Conservation (phyloP, 83 land plant species). For the Thuja plicata region DNA sequence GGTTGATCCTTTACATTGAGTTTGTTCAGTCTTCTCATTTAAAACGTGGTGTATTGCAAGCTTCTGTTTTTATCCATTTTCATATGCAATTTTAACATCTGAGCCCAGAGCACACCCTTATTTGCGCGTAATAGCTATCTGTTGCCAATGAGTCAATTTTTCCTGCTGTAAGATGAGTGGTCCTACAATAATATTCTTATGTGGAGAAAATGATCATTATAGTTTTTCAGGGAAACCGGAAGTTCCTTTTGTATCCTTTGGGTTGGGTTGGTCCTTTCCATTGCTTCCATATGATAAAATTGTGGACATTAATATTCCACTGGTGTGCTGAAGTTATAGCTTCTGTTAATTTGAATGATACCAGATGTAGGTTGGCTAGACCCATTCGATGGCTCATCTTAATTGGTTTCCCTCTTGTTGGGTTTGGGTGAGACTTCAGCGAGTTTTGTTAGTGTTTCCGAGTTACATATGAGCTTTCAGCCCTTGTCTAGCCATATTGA, state of each 20-base stretch:
- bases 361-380: not conserved
- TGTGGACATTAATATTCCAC: not conserved
- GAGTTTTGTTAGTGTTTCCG: not conserved
- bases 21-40: not conserved
- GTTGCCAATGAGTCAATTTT: not conserved
- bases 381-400: not conserved
- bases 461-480: not conserved
- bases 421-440: constrained; percentile 6
- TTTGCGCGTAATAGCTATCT: not conserved
- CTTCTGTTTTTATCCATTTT: not conserved
- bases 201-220: not conserved
- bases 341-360: not conserved
- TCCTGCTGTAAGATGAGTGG: not conserved
- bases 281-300: not conserved
- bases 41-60: not conserved
- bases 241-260: not conserved
- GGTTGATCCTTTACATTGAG: not conserved
- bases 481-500: not conserved
- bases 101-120: not conserved
- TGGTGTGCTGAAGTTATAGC: not conserved
- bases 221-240: not conserved
- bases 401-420: not conserved
- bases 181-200: not conserved
- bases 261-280: not conserved
- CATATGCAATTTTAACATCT: not conserved